These are phyloP conservation scores for Xylariaceae sp. DNA, from an alignment of 2,329 filamentous ascomycete genomes.

Conservation along the genomic window DNA sequence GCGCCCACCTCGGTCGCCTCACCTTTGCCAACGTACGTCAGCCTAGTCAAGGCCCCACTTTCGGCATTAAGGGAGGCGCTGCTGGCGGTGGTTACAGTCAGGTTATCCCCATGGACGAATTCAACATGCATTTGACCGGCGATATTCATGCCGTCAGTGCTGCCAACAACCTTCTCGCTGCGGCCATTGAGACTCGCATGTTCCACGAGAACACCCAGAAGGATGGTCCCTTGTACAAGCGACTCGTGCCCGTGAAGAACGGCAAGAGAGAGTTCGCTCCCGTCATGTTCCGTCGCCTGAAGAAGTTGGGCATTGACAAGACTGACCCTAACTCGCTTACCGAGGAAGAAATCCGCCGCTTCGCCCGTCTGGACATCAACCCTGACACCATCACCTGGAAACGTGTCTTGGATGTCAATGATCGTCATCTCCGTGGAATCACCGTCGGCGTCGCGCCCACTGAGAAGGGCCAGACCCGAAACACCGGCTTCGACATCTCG, in stretches of 20 bases:
- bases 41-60: conserved; percentile 94
- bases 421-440: conserved; percentile 84
- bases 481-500: conserved; percentile 96
- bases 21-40: conserved; percentile 96
- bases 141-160: conserved; percentile 97
- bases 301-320: conserved; percentile 95
- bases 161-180: conserved; percentile 93
- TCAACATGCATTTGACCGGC: conserved; percentile 95
- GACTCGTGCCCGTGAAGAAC: conserved; percentile 84
- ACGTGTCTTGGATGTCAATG: conserved; percentile 93
- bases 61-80: conserved; percentile 97
- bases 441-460: conserved; percentile 84
- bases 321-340: conserved; percentile 88
- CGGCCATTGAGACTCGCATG: conserved; percentile 94
- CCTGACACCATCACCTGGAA: conserved; percentile 96
- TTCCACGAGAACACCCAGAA: conserved; percentile 97
- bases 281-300: conserved; percentile 86
- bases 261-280: conserved; percentile 81
- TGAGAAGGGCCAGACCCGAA: conserved; percentile 80
- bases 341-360: conserved; percentile 78
- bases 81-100: conserved; percentile 97
- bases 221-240: conserved; percentile 78
- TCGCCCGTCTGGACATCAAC: conserved; percentile 94
- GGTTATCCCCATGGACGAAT: conserved; percentile 99
- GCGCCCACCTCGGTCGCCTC: conserved; percentile 79